Percentiles rank a stretch among this genome's conserved stretches.
Conservation (phyloP, 495 filamentous ascomycete species). For the Evernia prunastri region DNA sequence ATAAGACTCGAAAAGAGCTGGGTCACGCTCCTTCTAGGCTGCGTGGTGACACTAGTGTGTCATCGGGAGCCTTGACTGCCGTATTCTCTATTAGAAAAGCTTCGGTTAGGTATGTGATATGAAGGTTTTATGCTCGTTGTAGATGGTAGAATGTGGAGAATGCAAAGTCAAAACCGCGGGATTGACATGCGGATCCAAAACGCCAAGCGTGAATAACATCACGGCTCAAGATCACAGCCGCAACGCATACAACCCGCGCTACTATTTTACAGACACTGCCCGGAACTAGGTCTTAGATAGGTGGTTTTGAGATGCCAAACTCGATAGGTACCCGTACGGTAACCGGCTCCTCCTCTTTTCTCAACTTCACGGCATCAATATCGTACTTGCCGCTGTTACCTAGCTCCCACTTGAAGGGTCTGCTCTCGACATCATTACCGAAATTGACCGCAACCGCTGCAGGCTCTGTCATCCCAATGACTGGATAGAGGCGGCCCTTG, state of each 20-base stretch:
- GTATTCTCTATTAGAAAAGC: too few species aligned
- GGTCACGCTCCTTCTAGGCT: too few species aligned
- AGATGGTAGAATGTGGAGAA: background rate
- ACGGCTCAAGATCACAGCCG: background rate
- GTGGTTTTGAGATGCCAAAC: background rate
- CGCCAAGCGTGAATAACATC: background rate
- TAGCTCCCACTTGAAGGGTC: background rate
- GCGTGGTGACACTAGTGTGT: too few species aligned
- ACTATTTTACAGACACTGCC: background rate
- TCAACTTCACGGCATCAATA: background rate
- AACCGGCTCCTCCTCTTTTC: background rate
- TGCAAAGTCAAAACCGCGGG: background rate
- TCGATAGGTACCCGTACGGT: background rate
- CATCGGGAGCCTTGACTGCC: too few species aligned
- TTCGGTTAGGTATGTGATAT: background rate
- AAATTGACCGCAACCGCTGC: background rate
- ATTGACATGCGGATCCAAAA: background rate
- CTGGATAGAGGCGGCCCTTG: background rate
- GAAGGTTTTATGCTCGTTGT: background rate
- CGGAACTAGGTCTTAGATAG: background rate
- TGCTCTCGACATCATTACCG: background rate
- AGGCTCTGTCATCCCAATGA: constrained; percentile 1
- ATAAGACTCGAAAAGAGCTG: too few species aligned
- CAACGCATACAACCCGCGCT: background rate
- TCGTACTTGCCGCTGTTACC: background rate